Evolutionary conservation across 2,329 filamentous ascomycete genomes (phyloP).

Genomic region (Trichoderma gracile): DNA sequence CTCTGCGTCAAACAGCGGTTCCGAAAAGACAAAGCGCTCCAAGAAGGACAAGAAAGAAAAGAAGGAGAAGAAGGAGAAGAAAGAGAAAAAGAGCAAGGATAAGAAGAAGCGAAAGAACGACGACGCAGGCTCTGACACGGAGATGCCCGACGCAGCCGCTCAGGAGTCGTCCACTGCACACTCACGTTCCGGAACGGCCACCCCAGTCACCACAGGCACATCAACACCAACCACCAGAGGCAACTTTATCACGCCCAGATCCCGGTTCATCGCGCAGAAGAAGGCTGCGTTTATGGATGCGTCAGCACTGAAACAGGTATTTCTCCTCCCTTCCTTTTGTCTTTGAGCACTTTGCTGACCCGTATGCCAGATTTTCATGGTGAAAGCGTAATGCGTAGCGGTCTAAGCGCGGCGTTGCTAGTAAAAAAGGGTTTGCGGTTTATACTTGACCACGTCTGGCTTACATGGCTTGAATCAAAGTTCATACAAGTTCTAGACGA

Average conservation of each 20-base stretch:
- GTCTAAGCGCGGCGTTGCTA: conserved; percentile 16
- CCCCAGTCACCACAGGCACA: conserved; percentile 45
- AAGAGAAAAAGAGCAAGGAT: conserved; percentile 48
- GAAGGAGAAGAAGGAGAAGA: conserved; percentile 47
- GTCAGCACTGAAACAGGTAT: conserved; percentile 81
- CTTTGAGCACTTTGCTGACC: conserved; percentile 24
- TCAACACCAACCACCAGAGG: conserved; percentile 57
- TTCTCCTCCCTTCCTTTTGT: neutral
- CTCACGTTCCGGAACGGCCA: conserved; percentile 38
- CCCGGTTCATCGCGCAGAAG: conserved; percentile 87
- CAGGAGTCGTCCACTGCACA: conserved; percentile 31
- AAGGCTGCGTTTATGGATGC: conserved; percentile 78
- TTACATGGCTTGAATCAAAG: conserved; percentile 5
- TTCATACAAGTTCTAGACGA: neutral
- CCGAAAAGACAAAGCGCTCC: conserved; percentile 28
- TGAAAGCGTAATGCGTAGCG: conserved; percentile 48
- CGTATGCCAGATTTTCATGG: conserved; percentile 63
- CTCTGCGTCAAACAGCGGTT: conserved; percentile 31
- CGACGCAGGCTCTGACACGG: conserved; percentile 29
- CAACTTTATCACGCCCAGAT: conserved; percentile 64
- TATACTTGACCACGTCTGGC: neutral
- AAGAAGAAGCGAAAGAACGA: conserved; percentile 53
- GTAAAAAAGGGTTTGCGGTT: neutral
- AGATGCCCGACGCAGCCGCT: conserved; percentile 21
- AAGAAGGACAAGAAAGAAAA: conserved; percentile 46